Conservation (phyloP, 768 basidiomycete species). For the Suillus hirtellus region DNA sequence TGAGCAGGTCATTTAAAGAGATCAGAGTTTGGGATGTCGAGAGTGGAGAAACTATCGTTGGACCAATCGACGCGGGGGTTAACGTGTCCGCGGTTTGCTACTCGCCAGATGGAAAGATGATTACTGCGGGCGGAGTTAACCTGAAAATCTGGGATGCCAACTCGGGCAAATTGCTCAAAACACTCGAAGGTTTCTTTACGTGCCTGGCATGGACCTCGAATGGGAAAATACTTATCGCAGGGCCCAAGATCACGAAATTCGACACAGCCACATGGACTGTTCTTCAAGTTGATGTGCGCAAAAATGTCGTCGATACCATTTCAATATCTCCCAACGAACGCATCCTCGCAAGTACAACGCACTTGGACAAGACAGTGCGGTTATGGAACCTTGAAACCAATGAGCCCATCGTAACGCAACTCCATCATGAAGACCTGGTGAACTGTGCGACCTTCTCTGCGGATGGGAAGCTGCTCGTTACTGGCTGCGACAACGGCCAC, state of each 20-base stretch:
- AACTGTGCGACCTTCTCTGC: background rate
- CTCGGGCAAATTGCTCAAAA: background rate
- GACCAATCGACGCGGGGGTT: no score
- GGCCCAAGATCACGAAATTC: background rate
- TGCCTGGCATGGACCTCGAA: background rate
- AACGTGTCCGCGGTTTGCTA: no score
- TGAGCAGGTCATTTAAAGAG: no score
- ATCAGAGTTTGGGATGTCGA: no score
- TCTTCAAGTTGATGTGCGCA: background rate
- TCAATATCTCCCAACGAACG: background rate
- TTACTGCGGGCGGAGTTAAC: no score
- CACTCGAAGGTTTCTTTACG: background rate
- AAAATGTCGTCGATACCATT: background rate
- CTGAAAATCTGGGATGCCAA: background rate
- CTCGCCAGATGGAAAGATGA: no score
- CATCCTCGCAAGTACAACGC: background rate
- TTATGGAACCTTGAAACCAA: background rate
- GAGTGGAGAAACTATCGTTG: no score
- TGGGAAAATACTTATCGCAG: background rate
- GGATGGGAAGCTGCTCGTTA: background rate
- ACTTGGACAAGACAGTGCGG: background rate
- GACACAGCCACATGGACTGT: background rate
- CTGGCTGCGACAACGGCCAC: background rate
- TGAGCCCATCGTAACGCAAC: background rate
- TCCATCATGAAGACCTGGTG: background rate